phyloP scores from a whole-genome alignment of 352 stramenopile genomes.

The Halophytophthora polymorphica region DNA sequence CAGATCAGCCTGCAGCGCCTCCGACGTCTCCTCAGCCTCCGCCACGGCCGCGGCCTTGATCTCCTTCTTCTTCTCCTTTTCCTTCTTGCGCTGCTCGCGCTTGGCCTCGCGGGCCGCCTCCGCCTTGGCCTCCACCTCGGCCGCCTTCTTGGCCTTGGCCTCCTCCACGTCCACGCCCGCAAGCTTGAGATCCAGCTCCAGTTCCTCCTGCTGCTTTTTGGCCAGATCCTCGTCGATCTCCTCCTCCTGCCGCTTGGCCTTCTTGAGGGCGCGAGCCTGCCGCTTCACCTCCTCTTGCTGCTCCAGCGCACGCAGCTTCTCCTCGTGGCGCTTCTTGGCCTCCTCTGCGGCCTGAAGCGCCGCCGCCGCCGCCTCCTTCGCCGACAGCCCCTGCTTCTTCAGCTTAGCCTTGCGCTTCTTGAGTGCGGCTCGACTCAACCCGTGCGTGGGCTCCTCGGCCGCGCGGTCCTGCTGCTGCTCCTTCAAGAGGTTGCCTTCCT shows the following conservation, averaged over 20 bases:
- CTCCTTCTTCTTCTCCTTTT: slow-evolving; percentile 30
- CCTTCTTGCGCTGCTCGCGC: slow-evolving; percentile 38
- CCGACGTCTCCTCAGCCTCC: slow-evolving; percentile 27
- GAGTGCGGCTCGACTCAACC: slow-evolving; percentile 65
- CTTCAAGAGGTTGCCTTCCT: slow-evolving; percentile 46
- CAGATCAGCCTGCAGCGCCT: slow-evolving; percentile 24
- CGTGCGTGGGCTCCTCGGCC: slow-evolving; percentile 33
- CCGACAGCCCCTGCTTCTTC: slow-evolving; percentile 50
- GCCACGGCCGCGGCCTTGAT: slow-evolving; percentile 34
- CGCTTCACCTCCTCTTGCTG: slow-evolving; percentile 9
- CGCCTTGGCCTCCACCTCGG: slow-evolving; percentile 8
- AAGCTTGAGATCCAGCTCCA: slow-evolving; percentile 6
- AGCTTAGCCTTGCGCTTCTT: slow-evolving; percentile 80
- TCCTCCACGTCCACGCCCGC: no score
- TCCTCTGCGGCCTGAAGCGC: slow-evolving; percentile 30
- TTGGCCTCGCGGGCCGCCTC: slow-evolving; percentile 16
- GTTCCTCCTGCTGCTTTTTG: slow-evolving; percentile 21
- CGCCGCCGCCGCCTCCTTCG: slow-evolving; percentile 22
- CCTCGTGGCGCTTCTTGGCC: slow-evolving; percentile 26
- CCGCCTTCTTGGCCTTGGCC: no score
- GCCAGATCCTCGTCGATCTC: slow-evolving; percentile 11
- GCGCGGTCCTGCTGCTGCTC: slow-evolving; percentile 32
- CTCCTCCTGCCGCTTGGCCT: slow-evolving; percentile 21
- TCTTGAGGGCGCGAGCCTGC: slow-evolving; percentile 17
- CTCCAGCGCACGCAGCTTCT: slow-evolving; percentile 14